These are phyloP conservation scores for Murraya koenigii DNA, from an alignment of 345 rosid genomes.

Conservation along the genomic window DNA sequence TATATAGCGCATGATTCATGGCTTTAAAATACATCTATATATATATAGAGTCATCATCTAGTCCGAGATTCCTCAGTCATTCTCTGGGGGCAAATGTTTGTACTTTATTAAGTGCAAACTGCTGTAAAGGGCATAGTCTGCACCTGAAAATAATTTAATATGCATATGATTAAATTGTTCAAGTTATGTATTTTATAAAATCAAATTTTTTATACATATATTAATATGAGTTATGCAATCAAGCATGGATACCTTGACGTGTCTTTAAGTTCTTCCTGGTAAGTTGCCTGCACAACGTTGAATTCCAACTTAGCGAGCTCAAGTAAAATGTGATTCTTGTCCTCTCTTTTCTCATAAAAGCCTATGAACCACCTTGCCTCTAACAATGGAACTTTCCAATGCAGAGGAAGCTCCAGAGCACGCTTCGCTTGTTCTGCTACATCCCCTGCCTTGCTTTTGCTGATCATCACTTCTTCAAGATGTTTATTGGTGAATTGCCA, in stretches of 20 bases:
- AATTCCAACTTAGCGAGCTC: conserved; percentile 21
- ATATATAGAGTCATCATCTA: no score
- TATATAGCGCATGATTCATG: no score
- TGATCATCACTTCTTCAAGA: background rate
- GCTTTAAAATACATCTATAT: no score
- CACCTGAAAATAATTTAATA: no score
- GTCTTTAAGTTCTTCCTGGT: conserved; percentile 20
- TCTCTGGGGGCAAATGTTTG: no score
- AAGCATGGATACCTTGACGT: conserved; percentile 3
- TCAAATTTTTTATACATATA: no score
- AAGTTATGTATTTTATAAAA: no score
- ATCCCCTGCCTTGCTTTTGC: background rate
- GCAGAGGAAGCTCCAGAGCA: conserved; percentile 22
- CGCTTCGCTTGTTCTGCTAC: conserved; percentile 3
- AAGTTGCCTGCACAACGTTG: conserved; percentile 16
- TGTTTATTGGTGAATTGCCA: background rate
- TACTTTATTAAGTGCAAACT: no score
- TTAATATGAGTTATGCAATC: no score
- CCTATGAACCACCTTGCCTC: conserved; percentile 24
- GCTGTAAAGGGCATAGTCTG: no score
- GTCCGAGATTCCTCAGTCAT: no score
- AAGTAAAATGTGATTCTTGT: conserved; percentile 9
- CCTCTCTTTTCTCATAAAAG: conserved; percentile 4
- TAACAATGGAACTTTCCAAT: conserved; percentile 1
- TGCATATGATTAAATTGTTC: no score